Base-by-base conservation (phyloP, 2,329 filamentous ascomycete genomes). In the Verticillium nonalfalfae region DNA sequence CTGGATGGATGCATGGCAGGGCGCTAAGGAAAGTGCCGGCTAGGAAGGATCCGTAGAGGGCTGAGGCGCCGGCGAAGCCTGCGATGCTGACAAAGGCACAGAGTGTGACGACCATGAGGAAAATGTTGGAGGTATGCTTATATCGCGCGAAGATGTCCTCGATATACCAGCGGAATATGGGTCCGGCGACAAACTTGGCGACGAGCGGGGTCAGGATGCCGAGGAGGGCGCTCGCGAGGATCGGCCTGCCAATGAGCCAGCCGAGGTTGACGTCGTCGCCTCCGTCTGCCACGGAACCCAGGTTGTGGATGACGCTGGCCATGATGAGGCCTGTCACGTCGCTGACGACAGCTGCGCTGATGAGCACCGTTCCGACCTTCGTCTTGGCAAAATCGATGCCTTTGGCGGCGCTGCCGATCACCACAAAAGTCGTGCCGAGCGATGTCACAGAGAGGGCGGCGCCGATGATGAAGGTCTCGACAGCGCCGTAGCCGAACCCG, bases 281-380 rank as follows among this genome's bases (percentile, higher is more conserved):
- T 7, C 61, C 62, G 2, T 57, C 61, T n/a, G 64, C 58, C 15
- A 68, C 62, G 14, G 59, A 61, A 9, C 68, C 67, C 10, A 70
- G 66, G 26, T 66, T 64, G 59, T 66, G 65, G 54, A 69, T 69
- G 15, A 69, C 65, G 56, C 67, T 66, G 35, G 75, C 75, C 66
- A 79, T 75, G 58, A 80, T 74, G 11, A 80, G 72, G 2, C 77
- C 78, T 1, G 75, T 73, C 1, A 79, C 76, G 66, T 80, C 78
- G 65, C 79, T 77, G 39, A 80, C 77, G 26, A 80, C 75, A 10
- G 78, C 78, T 0, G 78, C 78, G 65, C 76, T 78, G 57, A 79
- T 73, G 3, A 80, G 73, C 1, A 80, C 72, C 11, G 76, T 75
- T 18, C 78, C 76, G 1, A 79, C 73, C 34, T 74, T 71, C 1